Evolutionary conservation across 306 rosid species (phyloP).

Genomic region (Purshia tridentata): DNA sequence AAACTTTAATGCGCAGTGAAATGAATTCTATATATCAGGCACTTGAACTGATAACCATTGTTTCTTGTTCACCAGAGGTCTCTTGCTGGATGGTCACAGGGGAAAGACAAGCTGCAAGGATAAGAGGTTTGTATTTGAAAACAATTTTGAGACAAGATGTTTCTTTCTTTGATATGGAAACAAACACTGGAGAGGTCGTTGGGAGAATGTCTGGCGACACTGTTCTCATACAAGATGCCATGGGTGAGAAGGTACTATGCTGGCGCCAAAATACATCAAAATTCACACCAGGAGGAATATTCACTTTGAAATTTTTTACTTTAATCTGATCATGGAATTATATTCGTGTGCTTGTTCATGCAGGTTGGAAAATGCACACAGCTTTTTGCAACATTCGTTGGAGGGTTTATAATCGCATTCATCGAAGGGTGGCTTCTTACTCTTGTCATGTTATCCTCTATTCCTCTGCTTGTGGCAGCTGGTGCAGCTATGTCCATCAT

Average conservation of each 20-base stretch:
- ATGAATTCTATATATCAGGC: not conserved
- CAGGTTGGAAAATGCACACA: slow-evolving; percentile 86
- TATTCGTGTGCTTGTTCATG: slow-evolving; percentile 8
- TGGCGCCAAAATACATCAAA: slow-evolving; percentile 5
- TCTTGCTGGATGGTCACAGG: slow-evolving; percentile 90
- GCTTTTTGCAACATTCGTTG: slow-evolving; percentile 60
- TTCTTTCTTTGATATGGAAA: slow-evolving; percentile 80
- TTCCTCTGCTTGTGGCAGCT: slow-evolving; percentile 66
- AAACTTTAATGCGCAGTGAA: not conserved
- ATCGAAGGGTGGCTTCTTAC: slow-evolving; percentile 85
- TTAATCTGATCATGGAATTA: not conserved
- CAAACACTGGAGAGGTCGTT: slow-evolving; percentile 83
- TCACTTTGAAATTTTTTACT: not conserved
- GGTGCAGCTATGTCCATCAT: slow-evolving; percentile 63
- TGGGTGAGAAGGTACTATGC: slow-evolving; percentile 84
- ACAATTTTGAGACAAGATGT: slow-evolving; percentile 85
- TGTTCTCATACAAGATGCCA: slow-evolving; percentile 91
- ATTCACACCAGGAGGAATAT: not conserved
- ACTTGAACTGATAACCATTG: slow-evolving; percentile 4
- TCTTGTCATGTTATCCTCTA: slow-evolving; percentile 67
- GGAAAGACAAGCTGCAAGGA: slow-evolving; percentile 89
- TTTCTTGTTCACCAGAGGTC: slow-evolving; percentile 64
- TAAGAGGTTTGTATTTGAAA: slow-evolving; percentile 78
- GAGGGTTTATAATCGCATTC: slow-evolving; percentile 71
- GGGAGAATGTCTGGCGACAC: slow-evolving; percentile 96